These are phyloP conservation scores for Rhizopus arrhizus DNA, from an alignment of 371 early-diverging fungal species.

Conservation along the genomic window DNA sequence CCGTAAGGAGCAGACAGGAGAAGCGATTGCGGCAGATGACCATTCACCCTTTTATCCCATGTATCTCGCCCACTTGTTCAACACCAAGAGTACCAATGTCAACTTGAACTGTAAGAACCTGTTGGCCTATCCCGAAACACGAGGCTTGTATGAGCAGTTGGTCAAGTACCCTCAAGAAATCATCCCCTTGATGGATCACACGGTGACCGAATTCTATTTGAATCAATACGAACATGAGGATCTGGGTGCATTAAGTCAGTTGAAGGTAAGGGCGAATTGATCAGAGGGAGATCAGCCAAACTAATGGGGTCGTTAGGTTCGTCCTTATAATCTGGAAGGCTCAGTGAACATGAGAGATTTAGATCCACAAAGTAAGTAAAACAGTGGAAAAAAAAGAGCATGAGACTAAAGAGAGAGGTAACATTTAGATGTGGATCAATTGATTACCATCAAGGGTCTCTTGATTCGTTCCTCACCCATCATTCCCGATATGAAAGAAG, in stretches of 20 bases:
- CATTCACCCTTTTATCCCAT: constrained; percentile 72
- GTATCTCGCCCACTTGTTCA: constrained; percentile 59
- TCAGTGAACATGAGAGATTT: constrained; percentile 92
- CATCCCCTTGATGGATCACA: constrained; percentile 94
- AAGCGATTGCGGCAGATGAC: constrained; percentile 52
- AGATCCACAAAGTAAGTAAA: constrained; percentile 74
- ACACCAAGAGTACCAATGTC: constrained; percentile 61
- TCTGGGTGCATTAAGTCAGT: constrained; percentile 43
- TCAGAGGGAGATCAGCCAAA: not conserved
- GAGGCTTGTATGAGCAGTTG: constrained; percentile 83
- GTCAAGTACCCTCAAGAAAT: constrained; percentile 98
- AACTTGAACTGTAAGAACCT: constrained; percentile 93
- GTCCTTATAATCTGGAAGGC: constrained; percentile 88
- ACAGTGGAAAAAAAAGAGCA: constrained; percentile 6
- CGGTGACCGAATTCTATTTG: constrained; percentile 78
- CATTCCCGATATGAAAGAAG: constrained; percentile 95
- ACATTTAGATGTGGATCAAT: constrained; percentile 90
- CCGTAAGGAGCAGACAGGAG: constrained; percentile 52
- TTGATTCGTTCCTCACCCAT: constrained; percentile 91
- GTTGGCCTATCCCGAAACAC: constrained; percentile 64
- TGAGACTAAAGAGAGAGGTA: not conserved
- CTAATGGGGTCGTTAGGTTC: constrained; percentile 61
- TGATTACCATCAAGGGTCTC: constrained; percentile 96
- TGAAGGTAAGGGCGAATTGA: constrained; percentile 14
- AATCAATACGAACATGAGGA: constrained; percentile 67